Evolutionary conservation across 2,329 filamentous ascomycete genomes (phyloP).

Genomic region (Alternaria consortialis): DNA sequence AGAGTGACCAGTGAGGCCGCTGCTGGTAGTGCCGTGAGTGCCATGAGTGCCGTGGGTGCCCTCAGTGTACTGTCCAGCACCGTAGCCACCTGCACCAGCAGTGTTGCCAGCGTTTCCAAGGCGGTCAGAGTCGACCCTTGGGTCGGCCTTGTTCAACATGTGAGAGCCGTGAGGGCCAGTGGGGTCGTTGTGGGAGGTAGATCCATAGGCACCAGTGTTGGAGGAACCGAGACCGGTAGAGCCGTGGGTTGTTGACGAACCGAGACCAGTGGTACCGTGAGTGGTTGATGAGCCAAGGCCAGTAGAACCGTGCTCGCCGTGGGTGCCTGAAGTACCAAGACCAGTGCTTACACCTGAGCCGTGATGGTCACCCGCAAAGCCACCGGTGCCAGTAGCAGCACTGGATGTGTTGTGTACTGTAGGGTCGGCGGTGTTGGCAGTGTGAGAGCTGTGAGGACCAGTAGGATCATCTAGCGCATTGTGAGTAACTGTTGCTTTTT

Average conservation of each 20-base stretch:
- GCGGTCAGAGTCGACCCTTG: constrained; percentile 48
- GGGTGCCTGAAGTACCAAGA: constrained; percentile 7
- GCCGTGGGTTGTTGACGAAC: constrained; percentile 2
- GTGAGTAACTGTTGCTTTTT: constrained; percentile 4
- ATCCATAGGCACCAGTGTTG: constrained; percentile 17
- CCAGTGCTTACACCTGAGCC: constrained; percentile 12
- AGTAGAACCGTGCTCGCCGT: constrained; percentile 5
- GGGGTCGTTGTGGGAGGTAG: constrained; percentile 26
- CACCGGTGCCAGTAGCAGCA: constrained; percentile 22
- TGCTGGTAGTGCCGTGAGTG: constrained; percentile 18
- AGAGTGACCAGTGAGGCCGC: constrained; percentile 11
- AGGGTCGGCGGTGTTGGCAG: constrained; percentile 36
- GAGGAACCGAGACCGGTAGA: constrained; percentile 1
- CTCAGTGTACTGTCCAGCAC: constrained; percentile 19
- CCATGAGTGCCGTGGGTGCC: constrained; percentile 19
- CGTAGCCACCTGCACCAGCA: constrained; percentile 32
- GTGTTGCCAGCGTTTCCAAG: constrained; percentile 41
- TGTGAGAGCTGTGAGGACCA: constrained; percentile 40
- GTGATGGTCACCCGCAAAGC: not conserved
- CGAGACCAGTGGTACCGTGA: constrained; percentile 4
- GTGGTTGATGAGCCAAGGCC: constrained; percentile 30
- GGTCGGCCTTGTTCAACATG: constrained; percentile 44
- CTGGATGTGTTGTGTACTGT: constrained; percentile 16
- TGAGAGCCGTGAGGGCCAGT: constrained; percentile 11
- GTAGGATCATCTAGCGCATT: constrained; percentile 34